These are phyloP conservation scores for Fulvia fulva DNA, from an alignment of 2,329 filamentous ascomycete genomes.

Conservation along the genomic window DNA sequence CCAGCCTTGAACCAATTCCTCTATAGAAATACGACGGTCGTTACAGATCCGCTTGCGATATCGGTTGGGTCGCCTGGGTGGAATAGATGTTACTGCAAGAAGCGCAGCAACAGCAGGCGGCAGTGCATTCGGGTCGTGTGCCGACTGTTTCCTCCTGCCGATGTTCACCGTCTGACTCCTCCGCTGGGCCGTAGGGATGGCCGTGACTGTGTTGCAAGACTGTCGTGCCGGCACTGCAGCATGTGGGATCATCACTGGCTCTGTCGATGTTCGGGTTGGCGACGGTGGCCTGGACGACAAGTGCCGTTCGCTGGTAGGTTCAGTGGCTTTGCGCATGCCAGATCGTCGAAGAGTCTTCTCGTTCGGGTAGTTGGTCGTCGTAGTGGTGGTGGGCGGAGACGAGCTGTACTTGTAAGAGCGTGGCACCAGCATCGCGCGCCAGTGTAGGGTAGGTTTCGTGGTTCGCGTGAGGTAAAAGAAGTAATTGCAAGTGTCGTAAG, in stretches of 20 bases:
- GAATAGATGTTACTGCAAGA: slow-evolving; percentile 57
- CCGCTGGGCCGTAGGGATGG: slow-evolving; percentile 20
- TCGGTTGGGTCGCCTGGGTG: slow-evolving; percentile 43
- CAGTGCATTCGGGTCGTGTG: slow-evolving; percentile 43
- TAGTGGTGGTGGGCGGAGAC: slow-evolving; percentile 24
- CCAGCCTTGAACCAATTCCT: slow-evolving; percentile 54
- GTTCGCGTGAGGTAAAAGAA: slow-evolving; percentile 14
- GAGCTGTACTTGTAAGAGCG: slow-evolving; percentile 43
- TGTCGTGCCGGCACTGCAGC: slow-evolving; percentile 29
- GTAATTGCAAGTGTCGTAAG: slow-evolving; percentile 11
- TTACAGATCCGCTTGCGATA: slow-evolving; percentile 40
- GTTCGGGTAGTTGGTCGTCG: slow-evolving; percentile 12
- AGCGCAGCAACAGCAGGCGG: slow-evolving; percentile 56
- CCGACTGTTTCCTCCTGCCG: slow-evolving; percentile 22
- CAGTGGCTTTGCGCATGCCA: slow-evolving; percentile 7
- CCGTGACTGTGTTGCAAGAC: slow-evolving; percentile 29
- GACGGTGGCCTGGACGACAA: slow-evolving; percentile 7
- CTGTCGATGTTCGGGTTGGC: slow-evolving; percentile 34
- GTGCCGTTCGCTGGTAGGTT: slow-evolving; percentile 19
- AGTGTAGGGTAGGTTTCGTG: slow-evolving; percentile 8
- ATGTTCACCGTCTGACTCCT: slow-evolving; percentile 17
- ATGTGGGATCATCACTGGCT: slow-evolving; percentile 41
- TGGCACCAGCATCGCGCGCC: slow-evolving; percentile 42
- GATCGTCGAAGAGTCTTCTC: slow-evolving; percentile 18
- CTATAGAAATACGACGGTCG: slow-evolving; percentile 49